A percentile compares a stretch with the other conserved stretches of the same genome.
phyloP scores from a whole-genome alignment of 2,329 filamentous ascomycete genomes.

The Aspergillus phoenicis region DNA sequence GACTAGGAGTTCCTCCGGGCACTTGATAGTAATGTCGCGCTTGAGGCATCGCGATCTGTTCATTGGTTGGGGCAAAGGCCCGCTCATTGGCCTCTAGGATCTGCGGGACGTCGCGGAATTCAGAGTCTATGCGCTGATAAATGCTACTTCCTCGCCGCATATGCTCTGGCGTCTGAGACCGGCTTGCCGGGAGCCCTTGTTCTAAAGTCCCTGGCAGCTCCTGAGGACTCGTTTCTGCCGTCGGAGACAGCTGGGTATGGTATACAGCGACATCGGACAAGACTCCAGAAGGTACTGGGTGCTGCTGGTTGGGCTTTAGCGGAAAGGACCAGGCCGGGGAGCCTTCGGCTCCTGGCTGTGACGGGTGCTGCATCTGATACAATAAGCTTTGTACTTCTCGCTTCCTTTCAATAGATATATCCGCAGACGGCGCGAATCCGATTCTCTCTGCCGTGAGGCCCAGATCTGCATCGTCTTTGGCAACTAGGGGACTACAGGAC shows the following conservation, averaged over 20 bases:
- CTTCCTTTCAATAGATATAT: conserved; percentile 27
- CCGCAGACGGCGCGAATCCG: conserved; percentile 28
- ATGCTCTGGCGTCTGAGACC: conserved; percentile 31
- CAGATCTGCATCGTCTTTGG: conserved; percentile 19
- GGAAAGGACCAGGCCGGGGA: background rate
- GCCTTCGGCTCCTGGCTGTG: background rate
- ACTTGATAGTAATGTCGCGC: background rate
- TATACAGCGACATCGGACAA: background rate
- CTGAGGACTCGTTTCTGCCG: conserved; percentile 9
- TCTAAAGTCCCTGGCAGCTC: conserved; percentile 32
- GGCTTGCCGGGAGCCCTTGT: conserved; percentile 30
- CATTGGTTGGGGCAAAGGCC: background rate
- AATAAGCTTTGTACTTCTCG: conserved; percentile 24
- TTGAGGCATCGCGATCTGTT: conserved; percentile 2
- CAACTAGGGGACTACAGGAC: conserved; percentile 19
- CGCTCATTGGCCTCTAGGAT: conserved; percentile 2
- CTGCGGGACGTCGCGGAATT: background rate
- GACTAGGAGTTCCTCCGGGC: background rate
- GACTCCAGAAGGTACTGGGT: background rate
- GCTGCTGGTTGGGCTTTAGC: background rate
- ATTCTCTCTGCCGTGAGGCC: conserved; percentile 23
- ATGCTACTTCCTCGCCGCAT: conserved; percentile 21
- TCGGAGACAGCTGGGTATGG: background rate
- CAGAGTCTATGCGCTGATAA: background rate
- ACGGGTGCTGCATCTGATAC: conserved; percentile 9